Evolutionary conservation across 257 asterid genomes (phyloP).

Genomic region (Gentiana dahurica): DNA sequence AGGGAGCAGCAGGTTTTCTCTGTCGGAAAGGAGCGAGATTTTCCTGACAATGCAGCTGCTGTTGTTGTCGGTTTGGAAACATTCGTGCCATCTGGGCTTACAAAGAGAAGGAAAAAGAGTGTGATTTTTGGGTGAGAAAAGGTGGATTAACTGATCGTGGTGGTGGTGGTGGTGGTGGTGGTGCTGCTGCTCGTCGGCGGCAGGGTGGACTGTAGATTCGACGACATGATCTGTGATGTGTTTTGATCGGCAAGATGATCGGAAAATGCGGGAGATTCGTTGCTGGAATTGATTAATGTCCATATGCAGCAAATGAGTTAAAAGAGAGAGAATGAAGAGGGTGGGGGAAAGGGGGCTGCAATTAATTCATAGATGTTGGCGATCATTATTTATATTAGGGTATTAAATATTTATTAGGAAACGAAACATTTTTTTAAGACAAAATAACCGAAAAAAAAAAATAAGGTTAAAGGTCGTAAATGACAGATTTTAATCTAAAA

Average conservation of each 20-base stretch:
- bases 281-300: slow-evolving; percentile 28
- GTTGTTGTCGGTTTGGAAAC: slow-evolving; percentile 6
- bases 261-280: slow-evolving; percentile 32
- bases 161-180: slow-evolving; percentile 14
- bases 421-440: too few species aligned
- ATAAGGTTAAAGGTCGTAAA: too few species aligned
- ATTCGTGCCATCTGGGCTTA: slow-evolving; percentile 6
- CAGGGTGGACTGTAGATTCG: slow-evolving; percentile 7
- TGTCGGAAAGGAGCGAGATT: slow-evolving; percentile 1
- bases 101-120: slow-evolving; percentile 18
- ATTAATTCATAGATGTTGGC: not conserved
- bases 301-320: slow-evolving; percentile 7
- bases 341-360: not conserved
- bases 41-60: not conserved
- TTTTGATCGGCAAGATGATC: slow-evolving; percentile 32
- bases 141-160: slow-evolving; percentile 20
- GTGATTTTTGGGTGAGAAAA: slow-evolving; percentile 18
- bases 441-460: too few species aligned
- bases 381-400: not conserved
- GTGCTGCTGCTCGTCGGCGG: slow-evolving; percentile 5
- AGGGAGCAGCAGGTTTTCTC: slow-evolving; percentile 8
- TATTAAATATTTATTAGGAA: too few species aligned
- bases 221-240: slow-evolving; percentile 22
- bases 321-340: not conserved
- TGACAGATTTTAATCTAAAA: too few species aligned